phyloP scores from a whole-genome alignment of 805 yeast species.

The Kurtzmaniella fragi region DNA sequence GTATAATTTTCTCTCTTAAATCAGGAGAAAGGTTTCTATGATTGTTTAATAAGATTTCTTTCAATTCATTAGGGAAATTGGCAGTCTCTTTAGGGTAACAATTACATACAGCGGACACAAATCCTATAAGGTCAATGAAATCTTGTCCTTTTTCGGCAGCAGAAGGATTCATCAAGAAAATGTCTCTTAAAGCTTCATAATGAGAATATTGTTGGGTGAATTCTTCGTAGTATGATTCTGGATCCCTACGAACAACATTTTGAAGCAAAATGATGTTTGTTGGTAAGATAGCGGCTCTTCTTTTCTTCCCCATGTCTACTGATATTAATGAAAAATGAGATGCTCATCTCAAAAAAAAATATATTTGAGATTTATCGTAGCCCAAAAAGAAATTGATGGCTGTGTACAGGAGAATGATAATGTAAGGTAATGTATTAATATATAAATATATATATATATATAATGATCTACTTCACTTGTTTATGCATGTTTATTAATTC shows the following conservation, averaged over 20 bases:
- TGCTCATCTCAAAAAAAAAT: too few species aligned
- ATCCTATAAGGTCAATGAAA: constrained; percentile 81
- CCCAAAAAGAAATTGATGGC: too few species aligned
- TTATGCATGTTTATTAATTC: too few species aligned
- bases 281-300: constrained; percentile 91
- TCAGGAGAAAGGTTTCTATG: constrained; percentile 82
- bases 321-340: too few species aligned
- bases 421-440: too few species aligned
- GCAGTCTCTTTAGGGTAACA: constrained; percentile 89
- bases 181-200: constrained; percentile 85
- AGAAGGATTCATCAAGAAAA: constrained; percentile 67
- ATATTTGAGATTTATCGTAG: too few species aligned
- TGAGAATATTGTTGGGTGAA: constrained; percentile 89
- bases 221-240: constrained; percentile 90
- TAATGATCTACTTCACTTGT: too few species aligned
- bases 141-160: constrained; percentile 54
- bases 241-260: constrained; percentile 90
- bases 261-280: constrained; percentile 88
- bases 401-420: too few species aligned
- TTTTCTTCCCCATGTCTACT: constrained; percentile 69
- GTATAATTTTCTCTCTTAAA: constrained; percentile 86
- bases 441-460: too few species aligned
- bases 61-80: constrained; percentile 77
- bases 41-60: constrained; percentile 60
- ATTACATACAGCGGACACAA: constrained; percentile 84